These are phyloP conservation scores for Polyplosphaeria fusca DNA, from an alignment of 495 filamentous ascomycete species.

Conservation along the genomic window DNA sequence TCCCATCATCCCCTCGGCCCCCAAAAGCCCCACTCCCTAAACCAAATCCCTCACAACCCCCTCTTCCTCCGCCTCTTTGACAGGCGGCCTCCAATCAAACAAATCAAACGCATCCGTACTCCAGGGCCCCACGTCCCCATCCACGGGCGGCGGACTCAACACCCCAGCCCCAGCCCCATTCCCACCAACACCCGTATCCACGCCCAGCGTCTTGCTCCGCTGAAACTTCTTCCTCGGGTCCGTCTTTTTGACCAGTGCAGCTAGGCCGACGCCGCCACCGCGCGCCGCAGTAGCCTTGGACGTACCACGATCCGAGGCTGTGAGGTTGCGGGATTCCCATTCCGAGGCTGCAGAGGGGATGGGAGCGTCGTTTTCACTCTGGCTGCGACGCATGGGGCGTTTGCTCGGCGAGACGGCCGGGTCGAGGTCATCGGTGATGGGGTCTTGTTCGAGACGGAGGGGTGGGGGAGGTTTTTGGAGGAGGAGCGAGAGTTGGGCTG, in stretches of 20 bases:
- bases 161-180: slow-evolving; percentile 7
- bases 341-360: slow-evolving; percentile 11
- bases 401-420: neutral
- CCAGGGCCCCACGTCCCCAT: slow-evolving; percentile 51
- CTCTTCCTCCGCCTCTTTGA: slow-evolving; percentile 29
- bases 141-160: slow-evolving; percentile 3
- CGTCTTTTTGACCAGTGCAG: slow-evolving; percentile 21
- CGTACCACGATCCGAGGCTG: neutral
- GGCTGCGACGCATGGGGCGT: slow-evolving; percentile 1
- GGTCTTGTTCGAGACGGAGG: slow-evolving; percentile 5
- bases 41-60: too few species aligned
- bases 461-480: neutral
- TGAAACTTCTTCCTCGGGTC: slow-evolving; percentile 24
- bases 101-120: slow-evolving; percentile 58
- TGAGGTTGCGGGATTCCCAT: slow-evolving; percentile 24
- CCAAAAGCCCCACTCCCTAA: too few species aligned
- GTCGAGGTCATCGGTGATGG: slow-evolving; percentile 10
- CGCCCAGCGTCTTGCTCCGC: slow-evolving; percentile 14
- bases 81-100: slow-evolving; percentile 52
- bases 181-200: slow-evolving; percentile 3
- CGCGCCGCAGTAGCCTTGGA: neutral
- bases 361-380: slow-evolving; percentile 26
- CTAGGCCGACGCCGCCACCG: neutral
- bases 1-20: too few species aligned
- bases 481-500: slow-evolving; percentile 12